Conservation (phyloP, 306 rosid genomes). For the Gastrolobium bilobum region DNA sequence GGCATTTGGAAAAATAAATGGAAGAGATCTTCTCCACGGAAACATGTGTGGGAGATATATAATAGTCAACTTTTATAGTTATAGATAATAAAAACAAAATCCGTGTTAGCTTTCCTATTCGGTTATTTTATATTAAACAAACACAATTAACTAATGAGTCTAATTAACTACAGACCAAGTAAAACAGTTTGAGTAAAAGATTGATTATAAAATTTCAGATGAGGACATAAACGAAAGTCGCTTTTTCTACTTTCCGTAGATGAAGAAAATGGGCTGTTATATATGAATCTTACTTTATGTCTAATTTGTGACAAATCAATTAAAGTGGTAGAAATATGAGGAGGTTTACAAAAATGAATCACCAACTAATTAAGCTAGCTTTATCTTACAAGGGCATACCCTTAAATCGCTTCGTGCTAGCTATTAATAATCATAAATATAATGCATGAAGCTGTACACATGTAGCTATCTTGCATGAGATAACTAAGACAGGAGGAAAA, state of each 20-base stretch:
- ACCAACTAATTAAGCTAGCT: neutral
- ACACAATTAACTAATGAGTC: constrained; percentile 16
- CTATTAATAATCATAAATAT: neutral
- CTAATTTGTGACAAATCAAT: constrained; percentile 42
- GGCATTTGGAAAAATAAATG: constrained; percentile 20
- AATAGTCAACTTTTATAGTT: constrained; percentile 22
- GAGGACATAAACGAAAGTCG: constrained; percentile 38
- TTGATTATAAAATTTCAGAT: constrained; percentile 19
- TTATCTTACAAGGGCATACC: neutral
- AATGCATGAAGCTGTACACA: neutral
- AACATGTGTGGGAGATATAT: too few relatives aligned
- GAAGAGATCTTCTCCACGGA: too few relatives aligned
- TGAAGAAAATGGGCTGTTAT: constrained; percentile 21
- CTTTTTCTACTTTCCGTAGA: constrained; percentile 48
- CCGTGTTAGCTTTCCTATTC: constrained; percentile 30
- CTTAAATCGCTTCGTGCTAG: neutral
- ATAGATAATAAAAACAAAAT: constrained; percentile 22
- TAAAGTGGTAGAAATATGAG: constrained; percentile 28
- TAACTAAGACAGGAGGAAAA: constrained; percentile 35
- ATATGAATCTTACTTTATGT: constrained; percentile 1
- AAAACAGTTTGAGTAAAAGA: constrained; percentile 43
- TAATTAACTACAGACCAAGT: constrained; percentile 41
- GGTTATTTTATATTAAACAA: constrained; percentile 2
- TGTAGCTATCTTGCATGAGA: constrained; percentile 8
- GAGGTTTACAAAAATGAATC: constrained; percentile 3